Base-by-base conservation (phyloP, 2,329 filamentous ascomycete species). In the Phialocephala sp. region DNA sequence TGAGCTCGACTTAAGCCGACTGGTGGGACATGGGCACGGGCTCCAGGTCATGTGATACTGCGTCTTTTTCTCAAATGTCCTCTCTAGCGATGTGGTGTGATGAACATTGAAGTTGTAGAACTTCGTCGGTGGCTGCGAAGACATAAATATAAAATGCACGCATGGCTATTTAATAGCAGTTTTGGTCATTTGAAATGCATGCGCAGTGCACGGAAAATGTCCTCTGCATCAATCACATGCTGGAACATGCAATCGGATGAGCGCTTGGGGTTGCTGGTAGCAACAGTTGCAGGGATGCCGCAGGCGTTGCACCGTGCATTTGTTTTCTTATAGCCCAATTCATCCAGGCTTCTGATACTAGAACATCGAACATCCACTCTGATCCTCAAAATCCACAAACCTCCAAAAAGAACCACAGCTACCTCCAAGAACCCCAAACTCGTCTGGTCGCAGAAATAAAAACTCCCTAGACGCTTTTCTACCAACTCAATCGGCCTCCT, bases 401-500 rank as follows among this genome's bases (percentile, higher is more conserved):
- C 20, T 35, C 54, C 18, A 60, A 32, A 43, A 35, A 55, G 59
- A 14, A 43, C 24, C 27, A 47, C 39, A 35, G n/a, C 12, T 56
- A 27, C 20, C 45, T 37, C 35, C 62, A 32, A 63, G 24, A 60
- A 41, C 8, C 50, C 43, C 56, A 58, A 59, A 36, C 35, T 36
- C 22, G 47, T n/a, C n/a, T 47, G 50, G 18, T 54, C 50, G 24
- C 50, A 35, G 14, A 35, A 22, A 54, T 3, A 14, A 32, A 54
- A 54, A 18, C 50, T n/a, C 35, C 22, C 14, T 35, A 27, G 32
- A 35, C 22, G 8, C 52, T 61, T 58, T 62, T 58, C 62, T 54
- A 58, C 36, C 63, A 63, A 57, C 37, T 58, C 45, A 63, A 62
- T 66, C 59, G 72, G 72, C 72, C 73, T 68, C 69, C 72, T 71